phyloP scores from a whole-genome alignment of 768 basidiomycete species.

The Lanmaoa pseudosensibilis region DNA sequence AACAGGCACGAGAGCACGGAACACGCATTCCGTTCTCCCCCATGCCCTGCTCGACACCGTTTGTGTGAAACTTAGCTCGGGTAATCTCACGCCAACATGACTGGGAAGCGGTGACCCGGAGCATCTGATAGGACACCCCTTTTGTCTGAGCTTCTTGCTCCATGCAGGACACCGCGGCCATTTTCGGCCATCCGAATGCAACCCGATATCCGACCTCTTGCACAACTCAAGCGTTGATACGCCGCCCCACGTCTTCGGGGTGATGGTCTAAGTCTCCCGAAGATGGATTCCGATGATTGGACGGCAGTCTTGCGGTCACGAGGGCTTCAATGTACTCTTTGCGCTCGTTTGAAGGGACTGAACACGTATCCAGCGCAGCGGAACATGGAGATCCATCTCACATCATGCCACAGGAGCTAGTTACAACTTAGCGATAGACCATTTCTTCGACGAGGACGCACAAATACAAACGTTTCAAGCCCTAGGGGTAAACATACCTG shows the following conservation, averaged over 20 bases:
- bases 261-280: background rate
- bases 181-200: background rate
- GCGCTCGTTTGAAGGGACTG: background rate
- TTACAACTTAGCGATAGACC: background rate
- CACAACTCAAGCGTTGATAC: background rate
- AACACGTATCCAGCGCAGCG: too few relatives aligned
- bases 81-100: background rate
- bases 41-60: background rate
- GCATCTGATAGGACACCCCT: background rate
- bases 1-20: background rate
- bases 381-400: too few relatives aligned
- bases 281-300: background rate
- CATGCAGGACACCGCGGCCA: background rate
- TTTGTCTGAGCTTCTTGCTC: background rate
- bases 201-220: too few relatives aligned
- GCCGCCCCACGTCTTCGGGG: background rate
- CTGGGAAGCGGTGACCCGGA: too few relatives aligned
- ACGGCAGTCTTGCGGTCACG: background rate
- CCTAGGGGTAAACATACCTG: background rate
- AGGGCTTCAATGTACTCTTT: background rate
- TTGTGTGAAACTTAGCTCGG: background rate
- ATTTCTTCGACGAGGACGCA: background rate
- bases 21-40: too few relatives aligned
- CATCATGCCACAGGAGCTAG: background rate
- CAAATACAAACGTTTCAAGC: too few relatives aligned